Percentiles rank a stretch among this genome's conserved stretches.
These are phyloP conservation scores for Peronospora belbahrii DNA, from an alignment of 352 stramenopile genomes.

Conservation along the genomic window DNA sequence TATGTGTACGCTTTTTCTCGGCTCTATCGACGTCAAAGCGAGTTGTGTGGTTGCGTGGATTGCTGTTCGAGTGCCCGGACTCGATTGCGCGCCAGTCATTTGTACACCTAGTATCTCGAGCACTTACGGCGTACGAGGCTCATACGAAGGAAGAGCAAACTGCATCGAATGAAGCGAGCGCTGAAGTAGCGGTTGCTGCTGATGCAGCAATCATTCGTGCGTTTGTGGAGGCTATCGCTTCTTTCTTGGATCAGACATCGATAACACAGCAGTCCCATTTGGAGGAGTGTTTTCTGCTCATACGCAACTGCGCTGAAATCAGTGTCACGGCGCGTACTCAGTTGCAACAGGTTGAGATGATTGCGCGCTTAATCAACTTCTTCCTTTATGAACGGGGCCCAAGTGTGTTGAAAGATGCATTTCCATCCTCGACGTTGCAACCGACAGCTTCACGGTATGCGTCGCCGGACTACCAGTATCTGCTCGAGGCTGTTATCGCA, in stretches of 20 bases:
- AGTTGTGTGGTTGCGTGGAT: conserved; percentile 45
- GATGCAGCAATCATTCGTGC: conserved; percentile 23
- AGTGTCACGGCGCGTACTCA: conserved; percentile 39
- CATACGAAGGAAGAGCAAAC: conserved; percentile 41
- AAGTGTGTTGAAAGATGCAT: conserved; percentile 60
- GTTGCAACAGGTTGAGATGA: conserved; percentile 59
- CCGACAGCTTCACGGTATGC: conserved; percentile 42
- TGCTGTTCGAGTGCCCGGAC: conserved; percentile 82
- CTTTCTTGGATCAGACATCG: conserved; percentile 66
- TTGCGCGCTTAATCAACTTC: conserved; percentile 74
- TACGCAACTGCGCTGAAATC: conserved; percentile 68
- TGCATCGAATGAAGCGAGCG: conserved; percentile 11
- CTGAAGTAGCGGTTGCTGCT: conserved; percentile 13
- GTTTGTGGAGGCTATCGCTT: conserved; percentile 46
- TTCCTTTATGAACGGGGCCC: conserved; percentile 70
- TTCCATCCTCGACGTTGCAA: conserved; percentile 47
- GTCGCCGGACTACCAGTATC: conserved; percentile 82
- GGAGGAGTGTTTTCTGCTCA: conserved; percentile 82
- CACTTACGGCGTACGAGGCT: conserved; percentile 54
- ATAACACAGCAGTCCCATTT: conserved; percentile 76
- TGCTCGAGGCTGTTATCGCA: conserved; percentile 82
- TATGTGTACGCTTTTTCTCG: conserved; percentile 67
- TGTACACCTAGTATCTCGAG: conserved; percentile 70
- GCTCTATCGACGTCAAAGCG: conserved; percentile 48
- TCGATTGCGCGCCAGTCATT: conserved; percentile 83